phyloP scores from a whole-genome alignment of 805 yeast species.

The Candida boleticola region DNA sequence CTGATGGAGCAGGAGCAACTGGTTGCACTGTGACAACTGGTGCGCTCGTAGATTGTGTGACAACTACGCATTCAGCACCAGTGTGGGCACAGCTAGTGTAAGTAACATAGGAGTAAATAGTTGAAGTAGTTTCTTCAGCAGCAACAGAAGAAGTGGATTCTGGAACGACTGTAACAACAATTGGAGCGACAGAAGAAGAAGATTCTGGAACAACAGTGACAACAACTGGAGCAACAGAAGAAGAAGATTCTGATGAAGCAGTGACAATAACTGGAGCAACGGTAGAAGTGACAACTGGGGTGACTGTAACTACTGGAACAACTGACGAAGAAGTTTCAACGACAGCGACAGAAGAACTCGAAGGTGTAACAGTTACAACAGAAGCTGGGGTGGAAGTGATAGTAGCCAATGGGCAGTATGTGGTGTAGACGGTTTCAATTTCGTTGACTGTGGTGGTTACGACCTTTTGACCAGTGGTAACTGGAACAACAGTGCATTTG shows the following conservation, averaged over 20 bases:
- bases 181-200: too few species aligned
- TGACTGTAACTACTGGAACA: too few species aligned
- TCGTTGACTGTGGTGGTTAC: constrained; percentile 11
- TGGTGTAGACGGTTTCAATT: constrained; percentile 20
- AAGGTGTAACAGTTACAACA: not conserved
- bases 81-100: too few species aligned
- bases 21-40: not conserved
- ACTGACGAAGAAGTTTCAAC: not conserved
- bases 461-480: constrained; percentile 30
- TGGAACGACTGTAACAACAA: too few species aligned
- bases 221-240: not conserved
- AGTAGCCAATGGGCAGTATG: constrained; percentile 20
- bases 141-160: too few species aligned
- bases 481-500: constrained; percentile 17
- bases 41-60: too few species aligned
- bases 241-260: too few species aligned
- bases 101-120: too few species aligned
- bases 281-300: not conserved
- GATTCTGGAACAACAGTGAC: too few species aligned
- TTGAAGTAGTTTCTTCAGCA: too few species aligned
- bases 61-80: too few species aligned
- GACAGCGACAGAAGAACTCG: not conserved
- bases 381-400: too few species aligned
- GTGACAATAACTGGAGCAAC: not conserved
- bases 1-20: not conserved